Conservation (phyloP, 257 asterid genomes). For the Rubia yunnanensis region DNA sequence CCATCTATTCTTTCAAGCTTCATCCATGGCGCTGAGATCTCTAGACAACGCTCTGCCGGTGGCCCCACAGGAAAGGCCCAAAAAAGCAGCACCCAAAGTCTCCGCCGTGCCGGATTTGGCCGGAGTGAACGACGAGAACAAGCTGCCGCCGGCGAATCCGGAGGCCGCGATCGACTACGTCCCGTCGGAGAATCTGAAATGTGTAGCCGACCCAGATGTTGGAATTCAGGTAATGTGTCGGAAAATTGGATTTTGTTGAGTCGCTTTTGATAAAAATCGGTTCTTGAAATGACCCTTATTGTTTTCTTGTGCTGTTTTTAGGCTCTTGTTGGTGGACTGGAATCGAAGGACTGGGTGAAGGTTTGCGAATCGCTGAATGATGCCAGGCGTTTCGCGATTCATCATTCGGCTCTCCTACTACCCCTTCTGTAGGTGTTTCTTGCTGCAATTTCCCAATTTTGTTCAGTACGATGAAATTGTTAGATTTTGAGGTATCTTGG, state of each 20-base stretch:
- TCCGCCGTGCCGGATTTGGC: constrained; percentile 19
- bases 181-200: constrained; percentile 53
- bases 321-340: constrained; percentile 78
- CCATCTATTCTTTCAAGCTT: not conserved
- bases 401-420: constrained; percentile 52
- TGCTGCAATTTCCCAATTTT: not conserved
- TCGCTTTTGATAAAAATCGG: not conserved
- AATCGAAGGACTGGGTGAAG: constrained; percentile 92
- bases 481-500: no score
- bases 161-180: constrained; percentile 73
- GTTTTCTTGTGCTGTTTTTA: constrained; percentile 13
- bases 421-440: constrained; percentile 54
- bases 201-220: constrained; percentile 50
- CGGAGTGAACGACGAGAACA: constrained; percentile 66
- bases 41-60: constrained; percentile 66
- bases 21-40: constrained; percentile 75
- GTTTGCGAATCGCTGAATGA: constrained; percentile 84
- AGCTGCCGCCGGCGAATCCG: constrained; percentile 17
- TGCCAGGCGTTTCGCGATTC: constrained; percentile 60
- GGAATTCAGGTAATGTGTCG: constrained; percentile 40
- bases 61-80: constrained; percentile 52
- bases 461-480: no score
- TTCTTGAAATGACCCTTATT: not conserved
- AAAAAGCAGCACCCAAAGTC: constrained; percentile 61
- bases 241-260: not conserved